Evolutionary conservation across 192 early-diverging fungal genomes (phyloP), one percentile per base, ranked within the genome.

Genomic region (Phlyctochytrium bullatum): DNA sequence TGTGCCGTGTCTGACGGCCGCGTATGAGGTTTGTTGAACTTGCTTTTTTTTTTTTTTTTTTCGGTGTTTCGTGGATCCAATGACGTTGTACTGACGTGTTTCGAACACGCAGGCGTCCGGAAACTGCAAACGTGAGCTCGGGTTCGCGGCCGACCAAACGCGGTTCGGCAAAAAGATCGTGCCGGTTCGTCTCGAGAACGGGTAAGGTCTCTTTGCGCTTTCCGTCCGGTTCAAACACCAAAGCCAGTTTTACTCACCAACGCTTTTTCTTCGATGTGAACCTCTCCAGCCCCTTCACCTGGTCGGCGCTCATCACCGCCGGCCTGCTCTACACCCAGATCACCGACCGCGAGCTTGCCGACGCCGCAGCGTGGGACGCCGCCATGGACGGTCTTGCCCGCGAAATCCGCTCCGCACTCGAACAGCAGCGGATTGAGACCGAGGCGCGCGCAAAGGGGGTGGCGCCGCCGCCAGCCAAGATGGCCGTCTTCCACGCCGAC

Each of bases 111-210:
- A 70, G 71, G 33, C 20, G 14, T 73, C 72, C 16, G 68, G 69
- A 61, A 71, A 75, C 65, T 71, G 75, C 33, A 76, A 76, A 50
- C 52, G 68, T 4, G 75, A 76, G 35, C 51, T 76, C 3, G 75
- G 75, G 25, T 76, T 76, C 34, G 75, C 75, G 10, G 75, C 73
- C 2, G 75, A 76, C 36, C 75, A 76, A 52, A 67, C 62, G 1
- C 57, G 71, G 12, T 20, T 40, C 4, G 74, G 74, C 1, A 76
- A 76, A 33, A 76, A 76, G 53, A 70, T 76, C 50, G 72, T 76
- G 2, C 75, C 75, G 27, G 53, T 76, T 33, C 70, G 75, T 0
- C 56, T 76, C 32, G 69, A 73, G n/a, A 36, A 73, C n/a, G 67
- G 67, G n/a, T n/a, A n/a, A n/a, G n/a, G n/a, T n/a, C n/a, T n/a